Base-by-base conservation (phyloP, 2,329 filamentous ascomycete species). In the Whalleya microplaca region DNA sequence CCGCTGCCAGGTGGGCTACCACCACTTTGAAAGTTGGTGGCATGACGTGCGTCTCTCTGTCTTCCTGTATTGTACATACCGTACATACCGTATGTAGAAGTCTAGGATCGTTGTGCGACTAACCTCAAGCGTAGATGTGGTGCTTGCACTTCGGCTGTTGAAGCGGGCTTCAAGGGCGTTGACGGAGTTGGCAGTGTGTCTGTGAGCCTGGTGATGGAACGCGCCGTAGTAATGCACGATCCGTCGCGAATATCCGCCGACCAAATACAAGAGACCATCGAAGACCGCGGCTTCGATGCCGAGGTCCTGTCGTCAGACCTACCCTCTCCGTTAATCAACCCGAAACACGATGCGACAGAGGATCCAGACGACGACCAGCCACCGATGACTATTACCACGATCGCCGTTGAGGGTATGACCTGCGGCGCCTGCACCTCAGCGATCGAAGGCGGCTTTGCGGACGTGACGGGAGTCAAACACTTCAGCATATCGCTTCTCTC, bases 61-160 rank as follows among this genome's bases (percentile, higher is more conserved):
- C 14, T 41, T 10, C 12, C 5, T 29, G 9, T 14, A 27, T 1
- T 23, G 48, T 21, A 10, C 20, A 14, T 12, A 19, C n/a, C n/a
- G n/a, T n/a, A n/a, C n/a, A n/a, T n/a, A n/a, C n/a, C n/a, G n/a
- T n/a, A n/a, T n/a, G n/a, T n/a, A n/a, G n/a, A n/a, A n/a, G n/a
- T n/a, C n/a, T n/a, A n/a, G n/a, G n/a, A n/a, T 46, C 23, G 10
- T 14, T n/a, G 58, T n/a, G n/a, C n/a, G n/a, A n/a, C 72, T 78
- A 61, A 78, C 66, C 40, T 27, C 48, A 21, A 21, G 42, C 27
- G 84, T 81, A 86, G 83, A 63, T 99, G 95, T 77, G 93, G 94
- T 71, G 89, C 94, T 66, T 99, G 95, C 73, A 97, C 94, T 23
- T 96, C 93, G 44, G 89, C 95, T n/a, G 89, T 99, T 66, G 94